A percentile compares a stretch with the other conserved stretches of the same genome.
Conservation (phyloP, 108 stramenopile species). For the Aurantiochytrium sp. region DNA sequence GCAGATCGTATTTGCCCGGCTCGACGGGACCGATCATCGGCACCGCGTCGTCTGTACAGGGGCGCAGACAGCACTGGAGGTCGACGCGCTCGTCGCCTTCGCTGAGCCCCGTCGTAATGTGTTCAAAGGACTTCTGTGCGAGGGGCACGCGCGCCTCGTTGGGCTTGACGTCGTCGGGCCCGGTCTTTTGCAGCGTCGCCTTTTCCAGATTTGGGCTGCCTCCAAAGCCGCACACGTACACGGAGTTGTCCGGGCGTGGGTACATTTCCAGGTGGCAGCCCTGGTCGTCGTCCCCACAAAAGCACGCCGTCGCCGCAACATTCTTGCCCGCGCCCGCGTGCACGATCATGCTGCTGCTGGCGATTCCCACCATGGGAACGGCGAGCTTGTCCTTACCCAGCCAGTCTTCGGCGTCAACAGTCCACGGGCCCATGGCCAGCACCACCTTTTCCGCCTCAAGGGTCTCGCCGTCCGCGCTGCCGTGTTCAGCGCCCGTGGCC, state of each 20-base stretch:
- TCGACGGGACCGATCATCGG: conserved; percentile 80
- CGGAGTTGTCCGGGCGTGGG: conserved; percentile 52
- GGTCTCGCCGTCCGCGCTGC: background rate
- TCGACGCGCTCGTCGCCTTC: background rate
- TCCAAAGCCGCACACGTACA: conserved; percentile 94
- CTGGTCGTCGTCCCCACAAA: conserved; percentile 89
- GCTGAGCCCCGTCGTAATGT: conserved; percentile 65
- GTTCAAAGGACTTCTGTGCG: conserved; percentile 62
- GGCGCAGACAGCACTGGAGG: conserved; percentile 63
- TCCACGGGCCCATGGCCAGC: conserved; percentile 42
- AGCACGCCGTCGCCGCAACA: conserved; percentile 84
- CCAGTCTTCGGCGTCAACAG: conserved; percentile 41
- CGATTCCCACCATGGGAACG: conserved; percentile 47
- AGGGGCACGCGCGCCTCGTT: conserved; percentile 74
- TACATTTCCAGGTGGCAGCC: conserved; percentile 62
- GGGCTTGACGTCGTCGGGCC: conserved; percentile 69
- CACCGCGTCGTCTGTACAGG: conserved; percentile 72
- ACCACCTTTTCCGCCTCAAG: background rate
- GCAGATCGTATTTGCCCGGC: conserved; percentile 72
- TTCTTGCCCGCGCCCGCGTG: conserved; percentile 2
- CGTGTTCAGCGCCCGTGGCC: background rate
- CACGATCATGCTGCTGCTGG: conserved; percentile 48
- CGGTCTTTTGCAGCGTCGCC: conserved; percentile 51
- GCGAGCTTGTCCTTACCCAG: background rate
- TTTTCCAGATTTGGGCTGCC: conserved; percentile 82